Evolutionary conservation across 2,329 filamentous ascomycete species (phyloP), one percentile per base, ranked within the genome.

Genomic region (Aspergillus quadricinctus): DNA sequence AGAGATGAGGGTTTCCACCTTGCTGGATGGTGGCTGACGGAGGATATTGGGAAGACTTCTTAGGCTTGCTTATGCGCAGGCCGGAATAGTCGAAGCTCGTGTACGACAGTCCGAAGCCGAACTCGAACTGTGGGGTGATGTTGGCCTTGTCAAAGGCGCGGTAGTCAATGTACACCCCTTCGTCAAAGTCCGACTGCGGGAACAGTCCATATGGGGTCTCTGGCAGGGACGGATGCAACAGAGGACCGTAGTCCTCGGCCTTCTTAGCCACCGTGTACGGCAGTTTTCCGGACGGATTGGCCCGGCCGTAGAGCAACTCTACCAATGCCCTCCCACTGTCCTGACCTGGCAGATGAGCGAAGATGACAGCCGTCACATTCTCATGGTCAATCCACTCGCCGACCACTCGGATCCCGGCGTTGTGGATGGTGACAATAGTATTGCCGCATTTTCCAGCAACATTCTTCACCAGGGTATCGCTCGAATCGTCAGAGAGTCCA

Each of bases 341-440:
- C 64, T 88, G 83, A 0, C 86, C 86, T 0, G 85, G 86, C 0
- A 88, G 74, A 63, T 88, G 85, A 4, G 83, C 85, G 61, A 84
- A 84, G 0, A 89, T 76, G 17, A 89, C 74, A 1, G 80, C 84
- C 0, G 84, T 88, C 35, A 89, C 80, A 59, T 88, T 88, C 7
- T 78, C 73, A 56, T 89, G 80, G 50, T 88, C 81, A 57, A 84
- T 76, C 75, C 83, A 89, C 1, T 75, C 72, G 14, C 62, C 59
- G 0, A 88, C 80, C 0, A 86, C 69, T 1, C 85, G 78, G 9
- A 81, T 75, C 0, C 86, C 86, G 1, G 84, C 83, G 45, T 86
- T 88, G 69, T 88, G 85, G 4, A 88, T 77, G 0, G 87, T 75
- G 0, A 88, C 86, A 19, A 88, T 77, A 1, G 86, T 88, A 58